Conservation (phyloP, 305 asterid species). For the Fraxinus sp. region DNA sequence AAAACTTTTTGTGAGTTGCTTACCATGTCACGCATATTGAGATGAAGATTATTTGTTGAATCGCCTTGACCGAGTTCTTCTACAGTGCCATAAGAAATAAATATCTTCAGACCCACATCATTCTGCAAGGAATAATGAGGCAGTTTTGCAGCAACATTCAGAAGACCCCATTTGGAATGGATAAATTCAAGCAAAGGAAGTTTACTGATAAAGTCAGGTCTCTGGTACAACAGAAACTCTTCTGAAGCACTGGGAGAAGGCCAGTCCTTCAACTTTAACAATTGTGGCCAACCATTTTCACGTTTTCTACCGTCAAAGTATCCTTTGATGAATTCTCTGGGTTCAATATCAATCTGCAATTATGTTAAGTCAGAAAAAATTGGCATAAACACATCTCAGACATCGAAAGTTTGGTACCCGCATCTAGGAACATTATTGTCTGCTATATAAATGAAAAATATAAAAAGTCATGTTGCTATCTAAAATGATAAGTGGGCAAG, state of each 20-base stretch:
- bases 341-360: slow-evolving; percentile 70
- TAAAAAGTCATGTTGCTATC: slow-evolving; percentile 18
- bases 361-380: slow-evolving; percentile 27
- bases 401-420: neutral
- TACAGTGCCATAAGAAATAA: slow-evolving; percentile 66
- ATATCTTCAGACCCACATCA: slow-evolving; percentile 95
- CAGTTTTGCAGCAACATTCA: slow-evolving; percentile 92
- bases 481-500: slow-evolving; percentile 17
- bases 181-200: slow-evolving; percentile 92
- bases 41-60: slow-evolving; percentile 75
- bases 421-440: slow-evolving; percentile 10
- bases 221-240: slow-evolving; percentile 86
- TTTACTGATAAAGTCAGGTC: slow-evolving; percentile 86
- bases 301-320: slow-evolving; percentile 72
- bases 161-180: slow-evolving; percentile 98
- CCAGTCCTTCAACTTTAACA: slow-evolving; percentile 94
- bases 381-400: slow-evolving; percentile 20
- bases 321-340: slow-evolving; percentile 82
- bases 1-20: slow-evolving; percentile 21
- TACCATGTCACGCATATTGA: slow-evolving; percentile 91
- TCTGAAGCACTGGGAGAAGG: slow-evolving; percentile 92
- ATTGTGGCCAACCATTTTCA: slow-evolving; percentile 65
- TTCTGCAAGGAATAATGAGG: slow-evolving; percentile 97
- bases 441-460: slow-evolving; percentile 12
- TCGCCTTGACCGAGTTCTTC: slow-evolving; percentile 67